A percentile compares a stretch with the other conserved stretches of the same genome.
phyloP scores from a whole-genome alignment of 1,139 yeast genomes.

The Suhomyces wounanorum region DNA sequence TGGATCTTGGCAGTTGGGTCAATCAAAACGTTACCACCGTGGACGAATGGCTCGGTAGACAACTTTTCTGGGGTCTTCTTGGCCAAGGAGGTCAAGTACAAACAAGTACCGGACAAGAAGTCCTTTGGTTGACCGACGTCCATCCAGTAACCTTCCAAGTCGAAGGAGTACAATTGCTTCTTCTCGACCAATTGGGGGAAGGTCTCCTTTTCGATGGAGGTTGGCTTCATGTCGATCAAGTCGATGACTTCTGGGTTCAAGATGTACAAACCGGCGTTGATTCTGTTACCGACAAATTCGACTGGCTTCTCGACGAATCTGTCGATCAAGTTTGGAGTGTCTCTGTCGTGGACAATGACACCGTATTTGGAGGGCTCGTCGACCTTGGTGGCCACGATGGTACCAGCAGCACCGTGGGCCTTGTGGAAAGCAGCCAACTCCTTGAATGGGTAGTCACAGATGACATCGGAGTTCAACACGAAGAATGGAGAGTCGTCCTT shows the following conservation, averaged over 20 bases:
- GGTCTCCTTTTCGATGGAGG: constrained; percentile 98
- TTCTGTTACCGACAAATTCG: constrained; percentile 97
- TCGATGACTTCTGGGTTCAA: constrained; percentile 96
- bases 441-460: constrained; percentile 96
- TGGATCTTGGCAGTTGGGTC: constrained; percentile 95
- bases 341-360: constrained; percentile 96
- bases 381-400: constrained; percentile 98
- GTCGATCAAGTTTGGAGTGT: constrained; percentile 91
- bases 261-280: constrained; percentile 95
- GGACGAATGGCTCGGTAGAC: constrained; percentile 67
- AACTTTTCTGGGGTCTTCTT: constrained; percentile 77
- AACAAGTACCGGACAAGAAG: constrained; percentile 93
- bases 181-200: constrained; percentile 94
- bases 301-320: constrained; percentile 99
- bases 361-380: constrained; percentile 99
- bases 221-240: constrained; percentile 95
- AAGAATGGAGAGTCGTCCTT: constrained; percentile 97
- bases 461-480: constrained; percentile 96
- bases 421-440: constrained; percentile 93
- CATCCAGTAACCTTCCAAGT: constrained; percentile 99
- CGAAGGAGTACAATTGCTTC: constrained; percentile 90
- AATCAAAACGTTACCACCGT: constrained; percentile 91
- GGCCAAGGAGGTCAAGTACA: constrained; percentile 84
- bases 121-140: constrained; percentile 99
- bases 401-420: constrained; percentile 96